Evolutionary conservation across 768 basidiomycete species (phyloP).

Genomic region (Kwoniella heveanensis): DNA sequence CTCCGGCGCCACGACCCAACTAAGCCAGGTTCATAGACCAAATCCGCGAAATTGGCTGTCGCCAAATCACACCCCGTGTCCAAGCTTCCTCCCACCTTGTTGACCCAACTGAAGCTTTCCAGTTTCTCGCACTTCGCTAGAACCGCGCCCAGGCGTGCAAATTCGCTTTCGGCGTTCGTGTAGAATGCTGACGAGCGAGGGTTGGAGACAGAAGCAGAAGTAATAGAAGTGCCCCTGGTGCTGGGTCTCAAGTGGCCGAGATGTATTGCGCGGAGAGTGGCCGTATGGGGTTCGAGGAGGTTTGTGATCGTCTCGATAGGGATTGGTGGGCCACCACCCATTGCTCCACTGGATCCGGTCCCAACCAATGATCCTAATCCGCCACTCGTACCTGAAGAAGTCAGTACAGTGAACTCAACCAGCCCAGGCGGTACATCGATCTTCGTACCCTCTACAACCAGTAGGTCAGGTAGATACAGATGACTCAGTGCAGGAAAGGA

Average conservation of each 20-base stretch:
- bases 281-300: constrained; percentile 24
- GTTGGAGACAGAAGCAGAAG: not conserved
- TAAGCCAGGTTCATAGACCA: constrained; percentile 25
- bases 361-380: too few relatives aligned
- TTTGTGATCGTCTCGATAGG: constrained; percentile 24
- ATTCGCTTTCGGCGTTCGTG: not conserved
- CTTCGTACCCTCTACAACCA: constrained; percentile 23
- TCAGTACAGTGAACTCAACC: constrained; percentile 22
- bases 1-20: constrained; percentile 19
- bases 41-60: constrained; percentile 17
- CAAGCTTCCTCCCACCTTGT: constrained; percentile 16
- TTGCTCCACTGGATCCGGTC: not conserved
- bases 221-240: not conserved
- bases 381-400: constrained; percentile 1
- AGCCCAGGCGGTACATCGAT: constrained; percentile 23
- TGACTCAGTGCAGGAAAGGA: constrained; percentile 40
- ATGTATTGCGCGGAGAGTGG: constrained; percentile 19
- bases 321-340: constrained; percentile 33
- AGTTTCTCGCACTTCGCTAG: constrained; percentile 21
- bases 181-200: not conserved
- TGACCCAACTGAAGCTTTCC: constrained; percentile 27
- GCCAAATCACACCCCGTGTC: constrained; percentile 24
- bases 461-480: constrained; percentile 30
- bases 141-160: constrained; percentile 9
- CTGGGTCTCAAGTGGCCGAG: constrained; percentile 28